Evolutionary conservation across 2,329 filamentous ascomycete species (phyloP), one percentile per base, ranked within the genome.

Genomic region (Cordyceps militaris): DNA sequence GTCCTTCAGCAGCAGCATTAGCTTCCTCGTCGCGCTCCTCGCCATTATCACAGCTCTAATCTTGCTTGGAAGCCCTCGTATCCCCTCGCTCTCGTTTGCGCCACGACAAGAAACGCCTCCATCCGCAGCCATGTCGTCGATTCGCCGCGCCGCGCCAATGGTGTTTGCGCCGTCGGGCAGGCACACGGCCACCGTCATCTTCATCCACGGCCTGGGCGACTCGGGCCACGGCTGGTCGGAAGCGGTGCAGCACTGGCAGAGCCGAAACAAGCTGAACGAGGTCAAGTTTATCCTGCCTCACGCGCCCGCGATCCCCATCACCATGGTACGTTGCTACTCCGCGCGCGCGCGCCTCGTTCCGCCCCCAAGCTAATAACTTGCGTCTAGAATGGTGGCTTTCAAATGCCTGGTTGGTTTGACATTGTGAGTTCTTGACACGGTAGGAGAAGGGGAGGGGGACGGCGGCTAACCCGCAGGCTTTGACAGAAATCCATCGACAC

Each of bases 231-330:
- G 89, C 64, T 93, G 89, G 92, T 81, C 88, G 46, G 85, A 84
- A 58, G 82, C 94, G 21, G 91, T 94, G 32, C 87, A 96, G 76
- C 91, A 93, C 73, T 97, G 88, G 87, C 85, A 91, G 57, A 81
- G 86, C 34, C 82, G 89, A 53, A 82, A 85, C 71, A 86, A 87
- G 67, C 90, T 97, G 62, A 84, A 91, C 59, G 88, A 97, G 73
- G 89, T 96, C 70, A 88, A 93, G 69, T 97, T 97, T 72, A 84
- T 99, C 68, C 87, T 99, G 71, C 94, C 94, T 16, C 89, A 96
- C 75, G 94, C 94, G 28, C 91, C 93, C 5, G 75, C 73, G 38
- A 94, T 96, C 56, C 91, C 91, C 32, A 90, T 97, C 69, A 92
- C 91, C n/a, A 78, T 73, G 60, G 72, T 74, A 56, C 61, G 70